A percentile compares a stretch with the other conserved stretches of the same genome.
phyloP scores from a whole-genome alignment of 106 monocot species.

The Narthecium ossifragum region DNA sequence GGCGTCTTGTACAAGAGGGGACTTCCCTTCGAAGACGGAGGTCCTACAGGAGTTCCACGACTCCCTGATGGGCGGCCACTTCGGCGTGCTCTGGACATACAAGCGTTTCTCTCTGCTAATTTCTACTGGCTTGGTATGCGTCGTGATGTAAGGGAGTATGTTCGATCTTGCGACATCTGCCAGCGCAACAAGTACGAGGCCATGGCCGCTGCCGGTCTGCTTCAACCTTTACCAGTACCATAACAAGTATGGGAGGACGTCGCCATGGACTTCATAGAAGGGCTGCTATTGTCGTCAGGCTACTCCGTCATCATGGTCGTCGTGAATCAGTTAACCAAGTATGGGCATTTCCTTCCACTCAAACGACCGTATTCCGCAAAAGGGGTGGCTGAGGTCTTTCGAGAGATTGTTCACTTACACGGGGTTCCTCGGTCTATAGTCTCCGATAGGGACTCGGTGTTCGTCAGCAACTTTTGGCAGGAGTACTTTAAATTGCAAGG shows the following conservation, averaged over 20 bases:
- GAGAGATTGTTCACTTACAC: neutral
- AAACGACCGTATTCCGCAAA: neutral
- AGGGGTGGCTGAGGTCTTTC: neutral
- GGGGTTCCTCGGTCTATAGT: neutral
- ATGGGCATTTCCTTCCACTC: neutral
- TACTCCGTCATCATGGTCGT: neutral
- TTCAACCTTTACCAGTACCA: constrained; percentile 17
- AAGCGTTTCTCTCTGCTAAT: neutral
- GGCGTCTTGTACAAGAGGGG: neutral
- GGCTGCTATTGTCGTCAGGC: neutral
- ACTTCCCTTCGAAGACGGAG: neutral
- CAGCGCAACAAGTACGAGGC: neutral
- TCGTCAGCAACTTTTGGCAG: neutral
- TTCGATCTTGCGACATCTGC: neutral
- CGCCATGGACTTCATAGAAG: constrained; percentile 10
- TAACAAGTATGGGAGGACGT: constrained; percentile 9
- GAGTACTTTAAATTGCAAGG: neutral
- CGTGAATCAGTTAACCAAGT: neutral
- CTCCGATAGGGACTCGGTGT: neutral
- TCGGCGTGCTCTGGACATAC: neutral
- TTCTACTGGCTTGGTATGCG: constrained; percentile 6
- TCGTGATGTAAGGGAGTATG: neutral
- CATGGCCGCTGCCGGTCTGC: neutral
- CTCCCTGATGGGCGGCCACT: neutral
- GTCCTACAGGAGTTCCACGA: neutral